These are phyloP conservation scores for Lasiosphaeria hispida DNA, from an alignment of 495 filamentous ascomycete species.

Conservation along the genomic window DNA sequence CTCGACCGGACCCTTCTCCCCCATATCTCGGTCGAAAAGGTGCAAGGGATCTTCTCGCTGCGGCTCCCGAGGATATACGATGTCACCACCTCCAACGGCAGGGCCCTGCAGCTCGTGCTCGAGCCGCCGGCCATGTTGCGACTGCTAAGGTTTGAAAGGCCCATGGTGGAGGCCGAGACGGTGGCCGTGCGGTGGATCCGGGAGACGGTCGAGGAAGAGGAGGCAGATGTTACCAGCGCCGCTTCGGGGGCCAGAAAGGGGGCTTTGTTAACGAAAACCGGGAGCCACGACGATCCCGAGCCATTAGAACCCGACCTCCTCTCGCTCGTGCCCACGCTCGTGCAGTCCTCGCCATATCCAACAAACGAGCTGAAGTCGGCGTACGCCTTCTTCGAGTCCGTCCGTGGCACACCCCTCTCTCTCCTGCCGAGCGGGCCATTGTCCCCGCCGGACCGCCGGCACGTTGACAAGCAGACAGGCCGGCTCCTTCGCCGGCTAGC, in stretches of 20 bases:
- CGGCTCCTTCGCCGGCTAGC: conserved; percentile 34
- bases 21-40: conserved; percentile 23
- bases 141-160: conserved; percentile 42
- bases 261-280: background rate
- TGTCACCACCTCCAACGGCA: conserved; percentile 34
- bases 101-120: conserved; percentile 33
- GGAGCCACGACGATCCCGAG: background rate
- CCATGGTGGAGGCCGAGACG: conserved; percentile 34
- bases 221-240: background rate
- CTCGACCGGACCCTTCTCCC: conserved; percentile 29
- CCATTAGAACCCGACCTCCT: conserved; percentile 1
- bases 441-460: conserved; percentile 15
- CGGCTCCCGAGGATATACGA: conserved; percentile 36
- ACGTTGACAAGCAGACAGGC: conserved; percentile 35
- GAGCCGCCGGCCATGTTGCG: conserved; percentile 34
- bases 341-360: conserved; percentile 26
- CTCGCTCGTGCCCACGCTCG: conserved; percentile 32
- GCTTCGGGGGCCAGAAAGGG: conserved; percentile 4
- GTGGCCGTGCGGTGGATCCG: conserved; percentile 31
- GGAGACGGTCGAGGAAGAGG: conserved; percentile 2
- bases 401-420: conserved; percentile 29
- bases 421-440: conserved; percentile 19
- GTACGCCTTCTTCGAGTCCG: conserved; percentile 33
- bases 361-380: conserved; percentile 23
- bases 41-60: conserved; percentile 28